Percentiles rank a stretch among this genome's conserved stretches.
These are phyloP conservation scores for Globisporangium splendens DNA, from an alignment of 352 stramenopile genomes.

Conservation along the genomic window DNA sequence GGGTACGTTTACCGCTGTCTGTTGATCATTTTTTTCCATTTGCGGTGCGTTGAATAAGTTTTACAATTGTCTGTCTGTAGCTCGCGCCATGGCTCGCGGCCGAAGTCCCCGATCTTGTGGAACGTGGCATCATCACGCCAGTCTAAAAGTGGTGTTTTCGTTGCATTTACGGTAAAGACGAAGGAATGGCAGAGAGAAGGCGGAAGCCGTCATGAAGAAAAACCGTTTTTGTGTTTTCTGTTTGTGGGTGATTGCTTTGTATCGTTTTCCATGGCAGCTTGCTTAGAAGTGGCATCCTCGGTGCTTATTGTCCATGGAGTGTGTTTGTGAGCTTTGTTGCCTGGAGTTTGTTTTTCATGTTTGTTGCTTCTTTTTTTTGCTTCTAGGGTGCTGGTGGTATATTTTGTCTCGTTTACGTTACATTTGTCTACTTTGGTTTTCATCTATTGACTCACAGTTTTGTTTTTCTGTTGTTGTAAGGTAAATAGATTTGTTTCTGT, in stretches of 20 bases:
- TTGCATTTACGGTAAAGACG: too few relatives aligned
- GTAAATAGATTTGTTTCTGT: not conserved
- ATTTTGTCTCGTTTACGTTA: too few relatives aligned
- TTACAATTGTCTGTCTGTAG: conserved; percentile 20
- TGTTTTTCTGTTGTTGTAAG: not conserved
- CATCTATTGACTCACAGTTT: not conserved
- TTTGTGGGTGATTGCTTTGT: too few relatives aligned
- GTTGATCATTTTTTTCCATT: conserved; percentile 5
- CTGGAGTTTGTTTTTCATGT: too few relatives aligned
- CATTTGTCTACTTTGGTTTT: not conserved
- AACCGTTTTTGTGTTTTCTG: too few relatives aligned
- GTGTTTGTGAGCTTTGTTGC: too few relatives aligned
- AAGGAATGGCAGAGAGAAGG: too few relatives aligned
- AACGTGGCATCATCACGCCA: conserved; percentile 68
- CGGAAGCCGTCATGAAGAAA: too few relatives aligned
- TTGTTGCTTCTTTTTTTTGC: conserved; percentile 16
- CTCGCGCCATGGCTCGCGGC: conserved; percentile 84
- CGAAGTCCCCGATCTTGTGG: conserved; percentile 83
- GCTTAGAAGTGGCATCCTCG: too few relatives aligned
- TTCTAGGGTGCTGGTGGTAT: not conserved
- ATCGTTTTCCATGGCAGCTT: too few relatives aligned
- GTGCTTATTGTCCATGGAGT: too few relatives aligned
- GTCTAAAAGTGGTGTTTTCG: conserved; percentile 26
- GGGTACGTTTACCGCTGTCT: conserved; percentile 31
- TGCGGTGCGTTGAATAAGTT: conserved; percentile 2